These are phyloP conservation scores for Penicillium malachiteum DNA, from an alignment of 495 filamentous ascomycete genomes.

Conservation along the genomic window DNA sequence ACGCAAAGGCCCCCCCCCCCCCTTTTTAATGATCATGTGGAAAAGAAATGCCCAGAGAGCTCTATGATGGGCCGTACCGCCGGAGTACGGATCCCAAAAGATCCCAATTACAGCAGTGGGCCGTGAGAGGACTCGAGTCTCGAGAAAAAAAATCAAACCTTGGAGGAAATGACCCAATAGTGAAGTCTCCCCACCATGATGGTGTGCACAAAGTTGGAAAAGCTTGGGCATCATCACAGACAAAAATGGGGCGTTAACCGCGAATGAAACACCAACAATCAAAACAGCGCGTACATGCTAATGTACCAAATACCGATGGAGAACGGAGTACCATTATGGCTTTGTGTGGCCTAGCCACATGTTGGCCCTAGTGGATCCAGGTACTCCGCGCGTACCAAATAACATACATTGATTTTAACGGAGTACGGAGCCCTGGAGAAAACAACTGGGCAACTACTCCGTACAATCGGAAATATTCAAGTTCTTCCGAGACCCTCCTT, in stretches of 20 bases:
- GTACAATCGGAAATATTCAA: too few relatives aligned
- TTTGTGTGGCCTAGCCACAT: neutral
- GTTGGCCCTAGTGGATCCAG: constrained; percentile 3
- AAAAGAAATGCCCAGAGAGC: neutral
- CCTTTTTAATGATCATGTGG: constrained; percentile 1
- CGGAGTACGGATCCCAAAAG: constrained; percentile 3
- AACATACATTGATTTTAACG: neutral
- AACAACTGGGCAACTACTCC: too few relatives aligned
- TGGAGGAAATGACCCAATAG: neutral
- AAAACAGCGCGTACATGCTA: too few relatives aligned
- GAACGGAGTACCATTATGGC: neutral
- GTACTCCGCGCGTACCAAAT: constrained; percentile 11
- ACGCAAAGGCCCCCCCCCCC: neutral
- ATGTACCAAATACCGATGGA: constrained; percentile 7
- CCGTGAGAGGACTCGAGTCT: neutral
- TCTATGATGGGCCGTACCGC: constrained; percentile 25
- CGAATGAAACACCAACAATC: too few relatives aligned
- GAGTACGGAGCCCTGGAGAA: neutral
- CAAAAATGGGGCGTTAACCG: neutral
- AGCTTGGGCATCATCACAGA: constrained; percentile 28
- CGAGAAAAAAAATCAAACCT: neutral
- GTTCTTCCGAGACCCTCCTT: too few relatives aligned
- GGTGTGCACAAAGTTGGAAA: constrained; percentile 9
- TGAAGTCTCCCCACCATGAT: neutral
- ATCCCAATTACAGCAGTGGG: constrained; percentile 14